These are phyloP conservation scores for Phytophthora pini DNA, from an alignment of 352 stramenopile species.

Conservation along the genomic window DNA sequence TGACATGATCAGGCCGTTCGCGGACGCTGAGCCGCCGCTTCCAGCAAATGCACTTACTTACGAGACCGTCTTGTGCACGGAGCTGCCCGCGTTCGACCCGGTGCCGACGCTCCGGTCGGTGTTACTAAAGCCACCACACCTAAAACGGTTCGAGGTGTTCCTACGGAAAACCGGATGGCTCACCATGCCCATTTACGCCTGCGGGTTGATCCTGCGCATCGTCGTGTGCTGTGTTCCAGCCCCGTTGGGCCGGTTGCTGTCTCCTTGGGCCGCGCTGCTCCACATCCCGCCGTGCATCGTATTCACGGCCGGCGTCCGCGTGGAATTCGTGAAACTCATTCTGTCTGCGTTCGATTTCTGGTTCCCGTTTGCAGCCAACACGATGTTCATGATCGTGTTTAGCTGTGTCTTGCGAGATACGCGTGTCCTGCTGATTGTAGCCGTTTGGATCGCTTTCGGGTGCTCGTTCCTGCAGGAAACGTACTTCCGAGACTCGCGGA, in stretches of 20 bases:
- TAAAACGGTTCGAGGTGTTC: slow-evolving; percentile 23
- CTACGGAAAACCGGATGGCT: slow-evolving; percentile 28
- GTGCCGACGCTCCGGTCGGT: slow-evolving; percentile 26
- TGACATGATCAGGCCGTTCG: slow-evolving; percentile 32
- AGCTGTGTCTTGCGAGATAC: slow-evolving; percentile 22
- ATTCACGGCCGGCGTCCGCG: slow-evolving; percentile 22
- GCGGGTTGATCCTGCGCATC: slow-evolving; percentile 22
- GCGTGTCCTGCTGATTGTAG: slow-evolving; percentile 9
- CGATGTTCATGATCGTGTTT: slow-evolving; percentile 31
- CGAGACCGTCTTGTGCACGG: slow-evolving; percentile 29
- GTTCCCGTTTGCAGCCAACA: slow-evolving; percentile 36
- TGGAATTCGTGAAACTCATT: slow-evolving; percentile 39
- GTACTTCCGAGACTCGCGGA: slow-evolving; percentile 33
- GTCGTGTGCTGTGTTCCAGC: slow-evolving; percentile 20
- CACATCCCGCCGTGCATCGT: slow-evolving; percentile 33
- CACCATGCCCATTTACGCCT: slow-evolving; percentile 36
- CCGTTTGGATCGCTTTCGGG: slow-evolving; percentile 26
- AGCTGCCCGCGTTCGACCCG: slow-evolving; percentile 33
- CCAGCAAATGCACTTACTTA: slow-evolving; percentile 13
- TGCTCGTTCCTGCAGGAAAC: slow-evolving; percentile 36
- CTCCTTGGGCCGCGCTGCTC: slow-evolving; percentile 21
- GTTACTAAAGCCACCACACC: slow-evolving; percentile 4
- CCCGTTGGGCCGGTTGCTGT: slow-evolving; percentile 8
- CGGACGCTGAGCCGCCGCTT: not conserved
- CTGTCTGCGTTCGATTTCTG: slow-evolving; percentile 34